Percentiles rank a stretch among this genome's conserved stretches.
Conservation (phyloP, 345 rosid genomes). For the Citrus hindsii region DNA sequence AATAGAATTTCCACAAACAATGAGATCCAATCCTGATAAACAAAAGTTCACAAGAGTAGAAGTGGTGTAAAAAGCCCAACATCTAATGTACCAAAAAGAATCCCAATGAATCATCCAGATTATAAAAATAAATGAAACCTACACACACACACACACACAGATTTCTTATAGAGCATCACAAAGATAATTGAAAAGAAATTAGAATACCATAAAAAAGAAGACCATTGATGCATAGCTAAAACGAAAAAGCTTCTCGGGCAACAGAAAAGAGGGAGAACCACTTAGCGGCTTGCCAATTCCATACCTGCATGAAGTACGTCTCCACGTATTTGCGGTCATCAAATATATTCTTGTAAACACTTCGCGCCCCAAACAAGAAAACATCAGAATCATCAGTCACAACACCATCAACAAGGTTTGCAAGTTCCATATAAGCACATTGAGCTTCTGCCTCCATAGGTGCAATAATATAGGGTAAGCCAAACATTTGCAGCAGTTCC, state of each 20-base stretch:
- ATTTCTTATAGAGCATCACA: background rate
- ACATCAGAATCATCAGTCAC: conserved; percentile 98
- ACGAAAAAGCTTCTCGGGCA: background rate
- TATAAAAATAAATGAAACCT: background rate
- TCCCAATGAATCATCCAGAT: background rate
- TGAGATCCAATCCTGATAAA: background rate
- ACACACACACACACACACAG: too few relatives aligned
- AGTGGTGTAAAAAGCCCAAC: background rate
- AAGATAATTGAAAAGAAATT: conserved; percentile 5
- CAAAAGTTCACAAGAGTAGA: background rate
- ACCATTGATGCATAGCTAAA: background rate
- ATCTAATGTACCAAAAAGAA: background rate
- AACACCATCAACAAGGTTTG: conserved; percentile 88
- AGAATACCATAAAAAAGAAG: background rate
- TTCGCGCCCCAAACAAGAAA: conserved; percentile 83
- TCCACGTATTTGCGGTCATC: conserved; percentile 98
- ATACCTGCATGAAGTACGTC: conserved; percentile 88
- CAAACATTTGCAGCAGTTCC: conserved; percentile 98
- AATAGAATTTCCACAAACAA: background rate
- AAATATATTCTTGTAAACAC: conserved; percentile 92
- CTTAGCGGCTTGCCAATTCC: conserved; percentile 4
- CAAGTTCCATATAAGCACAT: conserved; percentile 87
- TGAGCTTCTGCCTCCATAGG: conserved; percentile 99
- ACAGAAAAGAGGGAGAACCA: background rate
- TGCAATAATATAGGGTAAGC: conserved; percentile 91